A percentile compares a stretch with the other conserved stretches of the same genome.
Conservation (phyloP, 805 yeast genomes). For the Yarrowia osloensis region DNA sequence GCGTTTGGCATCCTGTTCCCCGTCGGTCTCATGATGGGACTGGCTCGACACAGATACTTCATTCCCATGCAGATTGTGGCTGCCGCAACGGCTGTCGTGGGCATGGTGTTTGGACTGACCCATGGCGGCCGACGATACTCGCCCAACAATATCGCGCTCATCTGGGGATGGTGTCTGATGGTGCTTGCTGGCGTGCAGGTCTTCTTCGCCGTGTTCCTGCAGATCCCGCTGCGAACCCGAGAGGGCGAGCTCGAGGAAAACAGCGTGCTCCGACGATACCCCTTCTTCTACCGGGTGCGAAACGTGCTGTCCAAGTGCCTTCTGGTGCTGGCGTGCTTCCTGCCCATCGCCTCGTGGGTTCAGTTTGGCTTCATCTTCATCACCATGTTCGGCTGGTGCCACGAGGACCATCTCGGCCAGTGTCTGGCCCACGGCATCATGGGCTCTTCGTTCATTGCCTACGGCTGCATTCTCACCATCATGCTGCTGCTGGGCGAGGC, state of each 20-base stretch:
- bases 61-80: constrained; percentile 45
- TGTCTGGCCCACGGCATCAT: constrained; percentile 96
- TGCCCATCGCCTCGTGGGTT: constrained; percentile 67
- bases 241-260: constrained; percentile 34
- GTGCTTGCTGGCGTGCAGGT: constrained; percentile 41
- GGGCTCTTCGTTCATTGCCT: constrained; percentile 85
- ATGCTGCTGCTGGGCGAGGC: constrained; percentile 72
- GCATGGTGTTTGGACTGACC: constrained; percentile 46
- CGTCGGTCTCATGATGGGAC: constrained; percentile 46
- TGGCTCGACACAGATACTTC: constrained; percentile 44
- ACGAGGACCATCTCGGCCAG: constrained; percentile 77
- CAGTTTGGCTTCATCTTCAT: constrained; percentile 79
- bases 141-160: constrained; percentile 43
- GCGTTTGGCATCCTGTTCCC: constrained; percentile 48
- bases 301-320: constrained; percentile 36
- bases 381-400: constrained; percentile 84
- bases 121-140: constrained; percentile 45
- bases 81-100: constrained; percentile 43
- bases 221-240: constrained; percentile 19
- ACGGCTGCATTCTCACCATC: constrained; percentile 69
- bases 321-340: constrained; percentile 40
- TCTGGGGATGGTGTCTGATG: constrained; percentile 44
- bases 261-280: constrained; percentile 44
- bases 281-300: constrained; percentile 41
- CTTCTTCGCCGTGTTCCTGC: constrained; percentile 43